These are phyloP conservation scores for Colletotrichum tropicicola DNA, from an alignment of 2,329 filamentous ascomycete genomes.

Conservation along the genomic window DNA sequence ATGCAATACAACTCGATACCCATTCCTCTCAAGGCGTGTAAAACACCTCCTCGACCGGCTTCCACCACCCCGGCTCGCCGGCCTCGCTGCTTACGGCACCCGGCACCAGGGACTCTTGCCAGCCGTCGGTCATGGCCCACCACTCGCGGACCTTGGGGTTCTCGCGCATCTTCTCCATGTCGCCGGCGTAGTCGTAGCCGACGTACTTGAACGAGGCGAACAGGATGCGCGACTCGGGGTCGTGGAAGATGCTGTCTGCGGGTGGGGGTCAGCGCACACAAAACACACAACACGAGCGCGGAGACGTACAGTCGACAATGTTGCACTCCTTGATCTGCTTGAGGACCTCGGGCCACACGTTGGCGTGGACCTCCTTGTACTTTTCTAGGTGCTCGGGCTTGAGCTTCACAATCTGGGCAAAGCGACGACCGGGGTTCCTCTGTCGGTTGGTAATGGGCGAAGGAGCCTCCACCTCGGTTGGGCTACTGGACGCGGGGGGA, in stretches of 20 bases:
- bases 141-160: slow-evolving; percentile 79
- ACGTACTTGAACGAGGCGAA: slow-evolving; percentile 84
- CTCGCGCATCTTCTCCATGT: slow-evolving; percentile 80
- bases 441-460: slow-evolving; percentile 31
- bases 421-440: slow-evolving; percentile 59
- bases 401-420: slow-evolving; percentile 78
- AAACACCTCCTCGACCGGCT: slow-evolving; percentile 74
- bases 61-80: slow-evolving; percentile 74
- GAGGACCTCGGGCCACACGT: slow-evolving; percentile 81
- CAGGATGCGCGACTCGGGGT: slow-evolving; percentile 68
- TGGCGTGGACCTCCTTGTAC: slow-evolving; percentile 79
- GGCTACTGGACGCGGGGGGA: slow-evolving; percentile 6
- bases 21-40: slow-evolving; percentile 55
- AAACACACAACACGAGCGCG: background rate
- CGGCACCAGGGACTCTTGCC: slow-evolving; percentile 72
- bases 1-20: slow-evolving; percentile 17
- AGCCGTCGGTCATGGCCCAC: slow-evolving; percentile 83
- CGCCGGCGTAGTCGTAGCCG: slow-evolving; percentile 75
- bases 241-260: slow-evolving; percentile 77
- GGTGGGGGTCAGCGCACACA: background rate
- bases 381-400: slow-evolving; percentile 71
- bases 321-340: slow-evolving; percentile 80
- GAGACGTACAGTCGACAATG: slow-evolving; percentile 73
- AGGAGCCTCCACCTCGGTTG: slow-evolving; percentile 20
- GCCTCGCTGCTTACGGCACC: slow-evolving; percentile 67